A percentile compares a stretch with the other conserved stretches of the same genome.
These are phyloP conservation scores for Amanita pseudoporphyria DNA, from an alignment of 768 basidiomycete species.

Conservation along the genomic window DNA sequence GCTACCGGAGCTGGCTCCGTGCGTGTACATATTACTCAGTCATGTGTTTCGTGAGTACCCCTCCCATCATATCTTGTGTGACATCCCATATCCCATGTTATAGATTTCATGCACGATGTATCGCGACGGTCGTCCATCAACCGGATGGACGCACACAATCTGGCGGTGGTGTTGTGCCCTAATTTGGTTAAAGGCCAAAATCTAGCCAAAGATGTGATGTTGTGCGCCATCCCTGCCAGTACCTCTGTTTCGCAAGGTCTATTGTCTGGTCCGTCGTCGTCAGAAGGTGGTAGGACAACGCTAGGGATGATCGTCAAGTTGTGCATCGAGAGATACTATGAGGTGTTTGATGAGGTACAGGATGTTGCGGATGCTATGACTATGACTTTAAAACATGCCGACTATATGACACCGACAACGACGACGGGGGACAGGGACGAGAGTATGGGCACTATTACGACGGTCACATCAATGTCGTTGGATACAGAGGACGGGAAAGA, in stretches of 20 bases:
- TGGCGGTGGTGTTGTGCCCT: conserved; percentile 69
- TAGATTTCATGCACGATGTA: conserved; percentile 76
- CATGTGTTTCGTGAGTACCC: conserved; percentile 48
- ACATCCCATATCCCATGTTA: conserved; percentile 6
- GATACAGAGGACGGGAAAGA: not conserved
- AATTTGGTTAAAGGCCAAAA: conserved; percentile 69
- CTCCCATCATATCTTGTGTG: not conserved
- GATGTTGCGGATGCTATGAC: conserved; percentile 58
- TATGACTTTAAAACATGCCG: too few relatives aligned
- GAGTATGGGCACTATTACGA: conserved; percentile 4
- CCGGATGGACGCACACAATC: conserved; percentile 77
- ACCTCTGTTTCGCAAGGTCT: conserved; percentile 7
- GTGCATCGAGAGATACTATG: conserved; percentile 78
- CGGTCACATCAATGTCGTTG: not conserved
- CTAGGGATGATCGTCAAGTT: conserved; percentile 64
- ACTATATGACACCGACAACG: not conserved
- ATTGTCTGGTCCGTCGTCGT: conserved; percentile 15
- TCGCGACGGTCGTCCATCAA: conserved; percentile 58
- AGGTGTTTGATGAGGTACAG: conserved; percentile 74
- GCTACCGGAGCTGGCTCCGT: conserved; percentile 58
- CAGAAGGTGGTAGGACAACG: conserved; percentile 43
- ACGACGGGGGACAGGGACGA: conserved; percentile 6
- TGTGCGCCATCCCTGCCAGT: conserved; percentile 32
- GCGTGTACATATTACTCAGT: conserved; percentile 65
- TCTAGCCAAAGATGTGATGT: conserved; percentile 61